A percentile compares a stretch with the other conserved stretches of the same genome.
These are phyloP conservation scores for Tolypocladium tropicale DNA, from an alignment of 2,329 filamentous ascomycete genomes.

Conservation along the genomic window DNA sequence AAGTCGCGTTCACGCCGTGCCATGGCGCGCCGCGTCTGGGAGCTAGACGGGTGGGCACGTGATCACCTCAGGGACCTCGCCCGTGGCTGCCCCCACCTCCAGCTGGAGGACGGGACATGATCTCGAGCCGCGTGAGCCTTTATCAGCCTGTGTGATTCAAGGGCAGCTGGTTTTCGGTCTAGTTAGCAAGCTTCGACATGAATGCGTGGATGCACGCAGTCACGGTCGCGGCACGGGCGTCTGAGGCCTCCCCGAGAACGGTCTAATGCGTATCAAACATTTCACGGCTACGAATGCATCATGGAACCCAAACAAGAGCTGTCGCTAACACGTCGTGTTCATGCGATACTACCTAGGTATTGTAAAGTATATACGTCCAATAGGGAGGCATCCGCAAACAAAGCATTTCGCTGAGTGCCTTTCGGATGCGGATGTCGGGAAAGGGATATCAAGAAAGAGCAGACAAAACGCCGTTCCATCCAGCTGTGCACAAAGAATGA, in stretches of 20 bases:
- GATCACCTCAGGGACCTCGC: not conserved
- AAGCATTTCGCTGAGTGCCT: constrained; percentile 4
- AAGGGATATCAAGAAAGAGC: constrained; percentile 19
- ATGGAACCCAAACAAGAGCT: not conserved
- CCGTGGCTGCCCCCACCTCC: not conserved
- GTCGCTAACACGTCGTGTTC: not conserved
- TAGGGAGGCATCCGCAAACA: not conserved
- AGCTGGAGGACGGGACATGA: not conserved
- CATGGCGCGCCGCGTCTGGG: not conserved
- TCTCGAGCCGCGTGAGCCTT: too few species aligned
- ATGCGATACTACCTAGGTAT: not conserved
- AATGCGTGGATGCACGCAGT: too few species aligned
- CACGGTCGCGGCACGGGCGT: not conserved
- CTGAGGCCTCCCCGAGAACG: not conserved
- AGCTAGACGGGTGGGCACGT: constrained; percentile 8
- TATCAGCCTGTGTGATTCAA: not conserved
- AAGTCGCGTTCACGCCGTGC: not conserved
- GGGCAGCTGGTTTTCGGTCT: too few species aligned
- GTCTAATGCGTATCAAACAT: not conserved
- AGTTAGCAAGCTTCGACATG: too few species aligned
- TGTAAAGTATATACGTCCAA: not conserved
- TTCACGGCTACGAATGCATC: not conserved
- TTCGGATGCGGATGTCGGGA: constrained; percentile 5
- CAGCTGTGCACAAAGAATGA: constrained; percentile 17
- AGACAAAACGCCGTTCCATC: constrained; percentile 21